Percentiles rank a stretch among this genome's conserved stretches.
phyloP scores from a whole-genome alignment of 2,329 filamentous ascomycete species.

The Curvularia verruculosa region DNA sequence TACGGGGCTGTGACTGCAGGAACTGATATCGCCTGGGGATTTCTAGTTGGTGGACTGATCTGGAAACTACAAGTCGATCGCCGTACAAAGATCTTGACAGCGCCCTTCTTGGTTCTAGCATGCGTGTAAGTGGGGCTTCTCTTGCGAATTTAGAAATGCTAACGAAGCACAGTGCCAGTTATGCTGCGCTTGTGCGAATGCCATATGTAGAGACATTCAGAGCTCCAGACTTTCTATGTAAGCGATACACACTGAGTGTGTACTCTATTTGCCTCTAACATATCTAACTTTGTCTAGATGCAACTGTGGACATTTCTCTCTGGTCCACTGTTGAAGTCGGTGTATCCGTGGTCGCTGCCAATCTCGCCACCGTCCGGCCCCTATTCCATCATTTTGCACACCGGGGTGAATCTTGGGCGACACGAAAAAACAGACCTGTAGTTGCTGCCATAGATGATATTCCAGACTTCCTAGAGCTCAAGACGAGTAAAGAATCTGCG shows the following conservation, averaged over 20 bases:
- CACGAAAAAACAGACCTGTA: background rate
- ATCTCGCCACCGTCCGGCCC: conserved; percentile 24
- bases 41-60: conserved; percentile 53
- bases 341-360: conserved; percentile 17
- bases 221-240: conserved; percentile 25
- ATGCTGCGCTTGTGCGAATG: conserved; percentile 22
- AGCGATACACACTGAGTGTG: background rate
- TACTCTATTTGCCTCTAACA: background rate
- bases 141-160: background rate
- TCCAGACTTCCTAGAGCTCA: background rate
- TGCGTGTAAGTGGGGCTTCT: conserved; percentile 12
- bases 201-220: conserved; percentile 24
- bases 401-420: background rate
- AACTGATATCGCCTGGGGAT: conserved; percentile 22
- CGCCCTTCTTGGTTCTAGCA: conserved; percentile 17
- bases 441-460: background rate
- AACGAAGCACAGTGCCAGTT: conserved; percentile 17
- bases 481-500: background rate
- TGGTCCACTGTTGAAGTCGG: conserved; percentile 27
- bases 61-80: conserved; percentile 60
- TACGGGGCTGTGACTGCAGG: conserved; percentile 17
- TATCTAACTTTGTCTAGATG: background rate
- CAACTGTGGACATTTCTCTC: conserved; percentile 24
- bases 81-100: conserved; percentile 15
- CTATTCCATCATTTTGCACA: conserved; percentile 1